Conservation (phyloP, 2,329 filamentous ascomycete genomes). For the Diplodia sapinea region DNA sequence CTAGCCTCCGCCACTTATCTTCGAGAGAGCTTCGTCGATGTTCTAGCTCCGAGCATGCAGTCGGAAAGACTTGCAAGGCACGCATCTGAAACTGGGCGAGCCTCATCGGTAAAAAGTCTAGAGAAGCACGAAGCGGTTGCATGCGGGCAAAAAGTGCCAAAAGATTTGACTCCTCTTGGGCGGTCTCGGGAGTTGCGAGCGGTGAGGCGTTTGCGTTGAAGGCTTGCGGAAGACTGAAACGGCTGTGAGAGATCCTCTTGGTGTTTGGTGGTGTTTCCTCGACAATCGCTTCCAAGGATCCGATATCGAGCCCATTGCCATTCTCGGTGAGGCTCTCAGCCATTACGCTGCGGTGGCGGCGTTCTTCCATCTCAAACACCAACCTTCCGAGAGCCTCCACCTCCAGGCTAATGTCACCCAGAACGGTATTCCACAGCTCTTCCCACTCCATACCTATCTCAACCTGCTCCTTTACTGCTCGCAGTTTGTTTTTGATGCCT, state of each 20-base stretch:
- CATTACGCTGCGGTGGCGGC: constrained; percentile 78
- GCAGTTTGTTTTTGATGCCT: constrained; percentile 77
- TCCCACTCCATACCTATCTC: constrained; percentile 99
- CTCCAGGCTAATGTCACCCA: constrained; percentile 92
- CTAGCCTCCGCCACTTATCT: constrained; percentile 83
- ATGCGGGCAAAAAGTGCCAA: constrained; percentile 91
- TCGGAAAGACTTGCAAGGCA: constrained; percentile 81
- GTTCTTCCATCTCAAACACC: constrained; percentile 98
- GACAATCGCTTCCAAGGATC: constrained; percentile 89
- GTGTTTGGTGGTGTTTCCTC: constrained; percentile 74
- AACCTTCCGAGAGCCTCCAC: constrained; percentile 78
- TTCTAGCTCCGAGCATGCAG: constrained; percentile 86
- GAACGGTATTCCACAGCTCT: constrained; percentile 90
- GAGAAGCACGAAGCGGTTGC: constrained; percentile 88
- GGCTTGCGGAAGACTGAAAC: constrained; percentile 69
- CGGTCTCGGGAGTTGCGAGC: constrained; percentile 62
- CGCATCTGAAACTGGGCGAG: constrained; percentile 83
- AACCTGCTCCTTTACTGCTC: constrained; percentile 84
- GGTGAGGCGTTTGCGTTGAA: constrained; percentile 61
- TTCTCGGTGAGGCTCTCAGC: constrained; percentile 64
- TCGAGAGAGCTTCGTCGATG: constrained; percentile 76
- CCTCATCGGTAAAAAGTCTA: constrained; percentile 96
- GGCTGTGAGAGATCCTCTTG: constrained; percentile 63
- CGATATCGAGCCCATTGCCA: constrained; percentile 70
- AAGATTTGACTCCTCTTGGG: constrained; percentile 84